Base-by-base conservation (phyloP, 768 basidiomycete species). In the Boletus huronensis region DNA sequence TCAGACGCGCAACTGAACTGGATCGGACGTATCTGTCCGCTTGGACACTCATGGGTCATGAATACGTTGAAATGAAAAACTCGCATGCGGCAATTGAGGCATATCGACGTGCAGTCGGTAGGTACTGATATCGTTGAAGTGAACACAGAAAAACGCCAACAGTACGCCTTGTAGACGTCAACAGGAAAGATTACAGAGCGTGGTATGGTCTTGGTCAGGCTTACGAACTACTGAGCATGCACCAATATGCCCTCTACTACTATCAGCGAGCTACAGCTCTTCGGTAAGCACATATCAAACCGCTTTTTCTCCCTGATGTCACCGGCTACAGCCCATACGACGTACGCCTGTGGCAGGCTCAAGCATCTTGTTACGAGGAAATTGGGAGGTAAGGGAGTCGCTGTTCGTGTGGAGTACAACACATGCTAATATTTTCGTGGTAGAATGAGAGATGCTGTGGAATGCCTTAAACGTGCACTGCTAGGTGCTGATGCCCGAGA, bases 201-300 rank as follows among this genome's bases (percentile, higher is more conserved):
- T 99, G 97, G 97, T 98, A 95, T 72, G 97, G 97, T 34, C 84
- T 99, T 49, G 97, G 96, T 3, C 97, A 99, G 69, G 93, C 96
- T 13, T 99, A 98, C 68, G 96, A 98, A 64, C 79, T 99, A 23
- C 74, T 98, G 50, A 94, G 89, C 66, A 98, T 98, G 95, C 93
- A 93, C 58, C 87, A 92, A 66, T 98, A 98, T 74, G 89, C 96
- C 6, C 76, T 98, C 28, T 85, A 96, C 71, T 99, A 98, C 72
- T 98, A 95, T 68, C 95, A 98, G 66, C 85, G 92, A 64, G 95
- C 97, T 4, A 95, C 94, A 26, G 90, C 95, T 19, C 76, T 98
- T 51, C 79, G 93, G 93, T 93, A 62, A 53, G 72, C 52, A 36
- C 26, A 29, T 52, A 43, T 45, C 48, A 34, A 35, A 13, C 19